phyloP scores from a whole-genome alignment of 768 basidiomycete species.

The Tricholoma saponaceum region DNA sequence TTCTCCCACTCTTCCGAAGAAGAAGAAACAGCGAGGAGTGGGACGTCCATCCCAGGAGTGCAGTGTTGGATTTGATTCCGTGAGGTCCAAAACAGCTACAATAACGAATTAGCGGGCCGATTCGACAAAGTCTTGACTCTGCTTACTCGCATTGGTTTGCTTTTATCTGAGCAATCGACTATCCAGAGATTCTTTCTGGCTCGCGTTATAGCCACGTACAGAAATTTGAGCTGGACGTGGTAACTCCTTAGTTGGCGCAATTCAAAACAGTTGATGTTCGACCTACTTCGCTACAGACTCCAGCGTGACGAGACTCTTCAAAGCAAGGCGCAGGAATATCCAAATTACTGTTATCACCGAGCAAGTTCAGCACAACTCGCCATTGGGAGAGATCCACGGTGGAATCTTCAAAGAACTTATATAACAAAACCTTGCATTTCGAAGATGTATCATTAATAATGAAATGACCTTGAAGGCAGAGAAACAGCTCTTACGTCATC shows the following conservation, averaged over 20 bases:
- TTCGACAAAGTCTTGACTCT: neutral
- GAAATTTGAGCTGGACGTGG: slow-evolving; percentile 48
- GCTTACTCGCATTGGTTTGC: slow-evolving; percentile 54
- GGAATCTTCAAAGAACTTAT: slow-evolving; percentile 74
- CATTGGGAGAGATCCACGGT: slow-evolving; percentile 46
- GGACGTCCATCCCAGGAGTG: slow-evolving; percentile 43
- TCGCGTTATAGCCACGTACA: slow-evolving; percentile 71
- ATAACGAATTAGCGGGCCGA: neutral
- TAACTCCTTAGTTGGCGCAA: neutral
- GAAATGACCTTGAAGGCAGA: neutral
- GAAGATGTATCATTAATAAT: neutral
- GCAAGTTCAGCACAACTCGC: slow-evolving; percentile 42
- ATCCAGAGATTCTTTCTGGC: slow-evolving; percentile 71
- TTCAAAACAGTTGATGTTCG: neutral
- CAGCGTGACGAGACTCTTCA: slow-evolving; percentile 45
- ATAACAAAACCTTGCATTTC: slow-evolving; percentile 55
- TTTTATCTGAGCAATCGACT: slow-evolving; percentile 53
- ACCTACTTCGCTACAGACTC: slow-evolving; percentile 55
- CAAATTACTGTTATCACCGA: slow-evolving; percentile 2
- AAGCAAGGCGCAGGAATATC: slow-evolving; percentile 38
- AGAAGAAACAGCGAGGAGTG: slow-evolving; percentile 52
- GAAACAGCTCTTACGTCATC: slow-evolving; percentile 42
- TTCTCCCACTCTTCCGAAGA: slow-evolving; percentile 35
- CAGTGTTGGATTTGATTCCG: slow-evolving; percentile 44
- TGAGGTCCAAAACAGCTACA: slow-evolving; percentile 49